Evolutionary conservation across 768 basidiomycete species (phyloP).

Genomic region (Termitomyces sp.): DNA sequence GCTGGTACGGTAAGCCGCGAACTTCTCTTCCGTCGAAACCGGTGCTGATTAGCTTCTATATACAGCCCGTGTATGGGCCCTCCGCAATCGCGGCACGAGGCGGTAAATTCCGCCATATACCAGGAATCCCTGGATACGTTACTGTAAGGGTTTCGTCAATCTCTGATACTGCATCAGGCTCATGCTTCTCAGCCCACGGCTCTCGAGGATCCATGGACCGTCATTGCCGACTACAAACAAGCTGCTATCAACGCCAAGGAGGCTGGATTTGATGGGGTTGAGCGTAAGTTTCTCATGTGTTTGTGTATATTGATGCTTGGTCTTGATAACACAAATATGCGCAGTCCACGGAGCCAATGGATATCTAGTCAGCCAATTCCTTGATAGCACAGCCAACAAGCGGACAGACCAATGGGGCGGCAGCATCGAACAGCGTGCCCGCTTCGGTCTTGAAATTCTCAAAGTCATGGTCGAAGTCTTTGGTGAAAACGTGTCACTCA

Average conservation of each 20-base stretch:
- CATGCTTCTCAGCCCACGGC: conserved; percentile 33
- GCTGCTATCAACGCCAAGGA: conserved; percentile 48
- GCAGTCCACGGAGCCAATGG: conserved; percentile 45
- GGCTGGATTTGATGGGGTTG: conserved; percentile 59
- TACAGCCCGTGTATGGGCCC: conserved; percentile 43
- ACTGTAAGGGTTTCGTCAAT: conserved; percentile 27
- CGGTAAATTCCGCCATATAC: conserved; percentile 38
- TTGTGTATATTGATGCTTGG: background rate
- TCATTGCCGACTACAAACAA: conserved; percentile 39
- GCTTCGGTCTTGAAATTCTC: conserved; percentile 53
- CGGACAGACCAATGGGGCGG: conserved; percentile 64
- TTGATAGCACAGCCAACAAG: conserved; percentile 45
- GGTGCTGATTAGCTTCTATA: conserved; percentile 3
- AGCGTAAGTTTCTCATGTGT: conserved; percentile 30
- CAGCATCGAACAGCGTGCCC: conserved; percentile 51
- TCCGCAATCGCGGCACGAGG: conserved; percentile 43
- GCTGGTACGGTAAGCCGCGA: conserved; percentile 29
- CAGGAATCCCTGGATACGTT: conserved; percentile 37
- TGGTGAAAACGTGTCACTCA: conserved; percentile 44
- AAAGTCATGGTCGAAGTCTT: conserved; percentile 41
- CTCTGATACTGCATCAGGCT: background rate
- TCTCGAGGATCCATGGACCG: conserved; percentile 38
- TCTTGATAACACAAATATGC: background rate
- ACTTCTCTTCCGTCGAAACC: background rate
- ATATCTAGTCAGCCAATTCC: conserved; percentile 49